These are phyloP conservation scores for Phascolomyces articulosus DNA, from an alignment of 371 early-diverging fungal genomes.

Conservation along the genomic window DNA sequence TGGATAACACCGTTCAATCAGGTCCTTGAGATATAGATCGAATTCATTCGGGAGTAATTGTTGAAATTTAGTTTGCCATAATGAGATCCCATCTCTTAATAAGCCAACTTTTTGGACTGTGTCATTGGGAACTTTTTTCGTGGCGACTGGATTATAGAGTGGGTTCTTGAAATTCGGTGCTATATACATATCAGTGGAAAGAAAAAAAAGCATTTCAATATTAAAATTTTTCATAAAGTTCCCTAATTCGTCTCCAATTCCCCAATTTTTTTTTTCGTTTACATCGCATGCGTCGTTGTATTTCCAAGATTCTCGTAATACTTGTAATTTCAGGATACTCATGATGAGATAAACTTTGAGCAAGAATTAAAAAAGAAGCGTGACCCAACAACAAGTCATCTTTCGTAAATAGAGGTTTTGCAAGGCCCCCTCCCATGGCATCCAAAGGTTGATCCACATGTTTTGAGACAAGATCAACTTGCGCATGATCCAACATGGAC, in stretches of 20 bases:
- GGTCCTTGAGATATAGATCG: conserved; percentile 22
- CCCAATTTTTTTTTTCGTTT: not conserved
- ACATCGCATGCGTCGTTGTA: conserved; percentile 2
- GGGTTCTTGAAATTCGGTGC: not conserved
- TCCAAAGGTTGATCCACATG: conserved; percentile 29
- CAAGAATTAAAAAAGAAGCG: conserved; percentile 1
- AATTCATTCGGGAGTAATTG: conserved; percentile 21
- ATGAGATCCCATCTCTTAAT: conserved; percentile 15
- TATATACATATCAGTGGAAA: not conserved
- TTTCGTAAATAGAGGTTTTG: conserved; percentile 27
- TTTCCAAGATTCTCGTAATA: not conserved
- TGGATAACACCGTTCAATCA: conserved; percentile 31
- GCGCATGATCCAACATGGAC: conserved; percentile 11
- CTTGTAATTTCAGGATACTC: conserved; percentile 2
- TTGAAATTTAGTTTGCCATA: conserved; percentile 13
- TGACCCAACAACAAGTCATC: conserved; percentile 34
- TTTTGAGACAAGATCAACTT: conserved; percentile 1
- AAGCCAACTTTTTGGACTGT: not conserved
- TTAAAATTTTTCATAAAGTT: too few relatives aligned
- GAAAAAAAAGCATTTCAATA: not conserved
- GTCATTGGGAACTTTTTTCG: conserved; percentile 14
- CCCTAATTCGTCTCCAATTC: not conserved
- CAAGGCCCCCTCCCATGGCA: conserved; percentile 18
- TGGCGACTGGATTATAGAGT: not conserved
- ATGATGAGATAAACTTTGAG: not conserved